Evolutionary conservation across 495 filamentous ascomycete genomes (phyloP).

Genomic region (Talaromyces adpressus): DNA sequence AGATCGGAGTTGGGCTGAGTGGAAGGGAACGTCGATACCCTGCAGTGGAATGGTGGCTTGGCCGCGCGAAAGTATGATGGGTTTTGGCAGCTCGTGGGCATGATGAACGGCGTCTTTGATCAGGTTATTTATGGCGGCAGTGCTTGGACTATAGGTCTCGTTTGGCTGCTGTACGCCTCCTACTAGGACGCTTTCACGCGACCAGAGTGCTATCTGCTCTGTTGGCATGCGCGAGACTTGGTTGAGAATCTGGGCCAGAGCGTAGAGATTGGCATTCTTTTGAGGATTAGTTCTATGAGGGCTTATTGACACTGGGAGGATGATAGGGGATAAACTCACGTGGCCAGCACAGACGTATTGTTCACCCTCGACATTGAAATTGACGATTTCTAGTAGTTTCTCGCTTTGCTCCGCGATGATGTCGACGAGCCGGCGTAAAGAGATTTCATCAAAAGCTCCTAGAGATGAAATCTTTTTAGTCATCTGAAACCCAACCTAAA

Average conservation of each 20-base stretch:
- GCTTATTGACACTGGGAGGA: conserved; percentile 18
- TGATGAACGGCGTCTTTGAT: conserved; percentile 77
- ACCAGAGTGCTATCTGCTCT: conserved; percentile 66
- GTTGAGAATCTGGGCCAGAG: conserved; percentile 94
- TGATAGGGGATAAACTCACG: conserved; percentile 23
- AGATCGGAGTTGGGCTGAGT: conserved; percentile 90
- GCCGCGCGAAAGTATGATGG: conserved; percentile 81
- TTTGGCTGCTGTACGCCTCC: conserved; percentile 19
- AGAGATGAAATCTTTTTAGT: no score
- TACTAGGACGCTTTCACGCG: conserved; percentile 68
- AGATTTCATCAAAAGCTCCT: conserved; percentile 79
- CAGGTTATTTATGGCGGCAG: conserved; percentile 73
- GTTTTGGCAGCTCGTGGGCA: conserved; percentile 84
- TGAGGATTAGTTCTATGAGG: conserved; percentile 70
- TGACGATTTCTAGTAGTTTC: conserved; percentile 97
- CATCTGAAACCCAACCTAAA: no score
- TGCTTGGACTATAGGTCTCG: conserved; percentile 57
- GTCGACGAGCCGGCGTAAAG: conserved; percentile 88
- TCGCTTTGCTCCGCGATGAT: conserved; percentile 83
- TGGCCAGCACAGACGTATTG: conserved; percentile 98
- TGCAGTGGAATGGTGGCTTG: conserved; percentile 95
- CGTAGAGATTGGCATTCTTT: conserved; percentile 82
- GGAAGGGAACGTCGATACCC: conserved; percentile 98
- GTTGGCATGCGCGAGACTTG: conserved; percentile 89
- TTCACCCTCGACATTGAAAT: conserved; percentile 96